phyloP scores from a whole-genome alignment of 78 protist genomes.

The Capsaspora owczarzaki region DNA sequence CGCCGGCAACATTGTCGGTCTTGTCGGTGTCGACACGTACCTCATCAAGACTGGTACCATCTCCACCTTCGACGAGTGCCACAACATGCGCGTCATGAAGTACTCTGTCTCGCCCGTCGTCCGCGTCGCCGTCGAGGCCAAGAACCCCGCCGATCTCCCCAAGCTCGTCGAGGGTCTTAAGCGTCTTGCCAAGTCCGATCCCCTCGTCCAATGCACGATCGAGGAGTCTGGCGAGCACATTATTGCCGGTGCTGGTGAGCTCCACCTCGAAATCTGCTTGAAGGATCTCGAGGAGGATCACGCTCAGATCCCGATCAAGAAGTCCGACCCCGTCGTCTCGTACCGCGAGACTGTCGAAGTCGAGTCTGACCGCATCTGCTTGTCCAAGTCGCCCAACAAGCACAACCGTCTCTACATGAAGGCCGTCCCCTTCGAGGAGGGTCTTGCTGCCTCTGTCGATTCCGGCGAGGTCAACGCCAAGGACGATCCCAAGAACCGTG shows the following conservation, averaged over 20 bases:
- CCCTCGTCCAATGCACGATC: slow-evolving; percentile 57
- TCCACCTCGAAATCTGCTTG: slow-evolving; percentile 96
- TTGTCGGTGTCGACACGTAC: slow-evolving; percentile 98
- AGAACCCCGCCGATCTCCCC: slow-evolving; percentile 94
- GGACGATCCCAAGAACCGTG: slow-evolving; percentile 76
- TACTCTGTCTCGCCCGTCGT: slow-evolving; percentile 99
- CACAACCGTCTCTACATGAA: slow-evolving; percentile 95
- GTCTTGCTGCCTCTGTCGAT: slow-evolving; percentile 83
- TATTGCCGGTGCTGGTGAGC: slow-evolving; percentile 99
- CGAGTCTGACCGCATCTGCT: slow-evolving; percentile 48
- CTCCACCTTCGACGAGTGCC: slow-evolving; percentile 81
- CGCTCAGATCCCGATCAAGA: slow-evolving; percentile 74
- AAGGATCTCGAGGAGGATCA: slow-evolving; percentile 96
- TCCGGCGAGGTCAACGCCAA: slow-evolving; percentile 46
- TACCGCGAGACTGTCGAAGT: slow-evolving; percentile 89
- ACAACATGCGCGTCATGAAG: slow-evolving; percentile 91
- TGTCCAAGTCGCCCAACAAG: slow-evolving; percentile 99
- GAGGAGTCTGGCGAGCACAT: slow-evolving; percentile 99
- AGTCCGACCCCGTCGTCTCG: slow-evolving; percentile 97
- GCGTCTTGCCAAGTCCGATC: slow-evolving; percentile 83
- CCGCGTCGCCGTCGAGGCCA: slow-evolving; percentile 97
- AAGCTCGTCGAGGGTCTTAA: slow-evolving; percentile 98
- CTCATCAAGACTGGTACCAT: slow-evolving; percentile 97
- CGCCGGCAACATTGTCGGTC: slow-evolving; percentile 94
- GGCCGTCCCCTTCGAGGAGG: slow-evolving; percentile 88